Base-by-base conservation (phyloP, 805 yeast species). In the Metschnikowia santaceciliae region DNA sequence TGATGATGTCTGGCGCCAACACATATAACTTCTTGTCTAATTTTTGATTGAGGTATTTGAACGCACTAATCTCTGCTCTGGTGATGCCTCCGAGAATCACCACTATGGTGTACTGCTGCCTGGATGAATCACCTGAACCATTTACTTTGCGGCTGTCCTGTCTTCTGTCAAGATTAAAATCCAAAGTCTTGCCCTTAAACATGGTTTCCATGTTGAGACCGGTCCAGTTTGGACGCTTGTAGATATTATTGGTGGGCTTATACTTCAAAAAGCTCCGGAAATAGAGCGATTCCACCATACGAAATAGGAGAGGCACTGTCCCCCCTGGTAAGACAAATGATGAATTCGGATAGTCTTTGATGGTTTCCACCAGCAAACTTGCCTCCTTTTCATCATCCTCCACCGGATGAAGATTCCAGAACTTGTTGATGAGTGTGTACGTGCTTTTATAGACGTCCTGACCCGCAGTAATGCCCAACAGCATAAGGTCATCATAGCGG, bases 11-110 rank as follows among this genome's bases (percentile, higher is more conserved):
- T 19, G 76, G 72, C 14, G 78, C 73, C 34, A 80, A 56, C 3
- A 80, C 66, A 13, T 76, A 47, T 32, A 80, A 51, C 55, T 69
- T 69, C 56, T 74, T 74, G 42, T 65, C 63, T 32, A 75, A 61
- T 51, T 72, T 72, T 43, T 71, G 68, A 50, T 87, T 81, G n/a
- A 88, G 72, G 48, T 74, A 77, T 59, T 84, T 73, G 43, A 92
- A 68, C 3, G 90, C 83, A 3, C 92, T 81, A 15, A 91, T 72
- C 66, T 92, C 99, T 7, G 94, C 82, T 62, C 88, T 76, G 0
- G 97, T 89, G 6, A 91, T 71, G 0, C 99, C 98, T 13, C 98
- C 98, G 38, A 91, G 61, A 54, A 86, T 68, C 6, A 83, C 79
- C 47, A 88, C 58, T 53, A 89, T 61, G 52, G 67, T 48, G 63